Evolutionary conservation across 2,329 filamentous ascomycete genomes (phyloP).

Genomic region (Endocalyx cinctus): DNA sequence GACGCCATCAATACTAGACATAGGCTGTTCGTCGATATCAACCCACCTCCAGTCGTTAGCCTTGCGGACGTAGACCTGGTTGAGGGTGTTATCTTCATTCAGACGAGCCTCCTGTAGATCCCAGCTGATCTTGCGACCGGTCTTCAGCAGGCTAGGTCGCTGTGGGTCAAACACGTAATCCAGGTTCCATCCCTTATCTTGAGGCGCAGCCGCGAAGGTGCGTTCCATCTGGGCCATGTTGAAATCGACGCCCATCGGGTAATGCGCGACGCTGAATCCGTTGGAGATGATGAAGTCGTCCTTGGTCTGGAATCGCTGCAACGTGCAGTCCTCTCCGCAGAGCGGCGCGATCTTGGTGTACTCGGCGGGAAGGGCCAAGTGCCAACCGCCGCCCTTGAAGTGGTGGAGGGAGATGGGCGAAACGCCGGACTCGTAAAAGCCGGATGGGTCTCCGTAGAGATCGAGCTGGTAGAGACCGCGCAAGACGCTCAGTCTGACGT

Average conservation of each 20-base stretch:
- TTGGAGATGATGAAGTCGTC: slow-evolving; percentile 54
- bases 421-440: slow-evolving; percentile 60
- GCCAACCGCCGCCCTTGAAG: slow-evolving; percentile 58
- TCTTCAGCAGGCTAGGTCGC: slow-evolving; percentile 41
- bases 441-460: slow-evolving; percentile 54
- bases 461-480: slow-evolving; percentile 59
- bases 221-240: slow-evolving; percentile 47
- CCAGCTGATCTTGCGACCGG: slow-evolving; percentile 49
- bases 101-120: slow-evolving; percentile 47
- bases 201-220: slow-evolving; percentile 46
- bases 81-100: slow-evolving; percentile 44
- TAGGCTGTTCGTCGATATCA: slow-evolving; percentile 37
- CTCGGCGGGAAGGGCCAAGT: slow-evolving; percentile 48
- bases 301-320: slow-evolving; percentile 52
- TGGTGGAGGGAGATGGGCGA: slow-evolving; percentile 59
- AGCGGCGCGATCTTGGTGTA: slow-evolving; percentile 54
- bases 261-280: slow-evolving; percentile 56
- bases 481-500: slow-evolving; percentile 52
- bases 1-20: slow-evolving; percentile 51
- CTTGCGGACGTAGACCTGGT: slow-evolving; percentile 50
- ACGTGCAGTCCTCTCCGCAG: slow-evolving; percentile 56
- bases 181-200: slow-evolving; percentile 44
- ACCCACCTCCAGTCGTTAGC: slow-evolving; percentile 51
- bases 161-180: slow-evolving; percentile 49
- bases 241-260: slow-evolving; percentile 46